A percentile compares a stretch with the other conserved stretches of the same genome.
phyloP scores from a whole-genome alignment of 2,329 filamentous ascomycete genomes.

The Mollisia scopiformis region DNA sequence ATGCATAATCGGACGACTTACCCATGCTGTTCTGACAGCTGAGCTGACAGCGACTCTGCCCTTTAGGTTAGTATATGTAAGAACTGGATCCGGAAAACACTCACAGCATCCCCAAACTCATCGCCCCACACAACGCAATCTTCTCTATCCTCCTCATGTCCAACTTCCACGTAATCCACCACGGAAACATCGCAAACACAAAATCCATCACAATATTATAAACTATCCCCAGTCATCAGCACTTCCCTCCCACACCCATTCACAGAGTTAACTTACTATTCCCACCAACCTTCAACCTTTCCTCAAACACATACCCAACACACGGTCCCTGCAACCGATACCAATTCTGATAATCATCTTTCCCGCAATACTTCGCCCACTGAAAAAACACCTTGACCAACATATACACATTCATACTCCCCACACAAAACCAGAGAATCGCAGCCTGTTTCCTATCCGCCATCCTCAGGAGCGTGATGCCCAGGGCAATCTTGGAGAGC shows the following conservation, averaged over 20 bases:
- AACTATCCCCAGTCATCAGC: constrained; percentile 37
- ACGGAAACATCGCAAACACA: constrained; percentile 51
- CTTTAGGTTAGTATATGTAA: not conserved
- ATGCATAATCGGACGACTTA: constrained; percentile 46
- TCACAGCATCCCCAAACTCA: constrained; percentile 53
- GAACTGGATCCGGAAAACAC: constrained; percentile 9
- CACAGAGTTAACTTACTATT: constrained; percentile 43
- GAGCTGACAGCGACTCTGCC: constrained; percentile 49
- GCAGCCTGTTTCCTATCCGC: constrained; percentile 47
- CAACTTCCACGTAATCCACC: constrained; percentile 51
- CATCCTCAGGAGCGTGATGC: constrained; percentile 39
- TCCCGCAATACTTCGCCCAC: constrained; percentile 50
- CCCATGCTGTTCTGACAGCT: constrained; percentile 52
- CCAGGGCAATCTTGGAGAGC: constrained; percentile 45
- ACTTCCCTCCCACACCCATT: not conserved
- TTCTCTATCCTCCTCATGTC: constrained; percentile 53
- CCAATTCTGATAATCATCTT: constrained; percentile 47
- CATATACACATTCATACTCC: constrained; percentile 52
- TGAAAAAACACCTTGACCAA: constrained; percentile 51
- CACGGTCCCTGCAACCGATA: constrained; percentile 50
- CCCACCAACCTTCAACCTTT: constrained; percentile 52
- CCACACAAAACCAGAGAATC: constrained; percentile 53
- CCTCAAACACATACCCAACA: constrained; percentile 41
- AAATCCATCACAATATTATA: constrained; percentile 59
- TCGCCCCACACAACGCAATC: constrained; percentile 51